Evolutionary conservation across 768 basidiomycete species (phyloP).

Genomic region (Leccinum barrowsii): DNA sequence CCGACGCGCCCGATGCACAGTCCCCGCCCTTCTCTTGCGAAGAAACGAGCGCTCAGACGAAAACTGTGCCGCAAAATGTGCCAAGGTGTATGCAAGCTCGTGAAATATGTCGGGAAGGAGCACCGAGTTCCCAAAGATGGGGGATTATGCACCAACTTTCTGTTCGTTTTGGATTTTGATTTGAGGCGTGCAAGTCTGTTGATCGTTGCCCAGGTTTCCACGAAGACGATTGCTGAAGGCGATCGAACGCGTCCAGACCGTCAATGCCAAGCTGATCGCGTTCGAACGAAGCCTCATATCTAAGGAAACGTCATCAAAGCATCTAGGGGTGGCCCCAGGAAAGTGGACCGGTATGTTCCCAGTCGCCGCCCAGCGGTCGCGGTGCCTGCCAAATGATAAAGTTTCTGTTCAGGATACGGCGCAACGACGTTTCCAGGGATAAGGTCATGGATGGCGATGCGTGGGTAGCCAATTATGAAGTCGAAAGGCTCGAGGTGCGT

Average conservation of each 20-base stretch:
- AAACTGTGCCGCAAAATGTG: constrained; percentile 5
- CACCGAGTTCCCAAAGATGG: background rate
- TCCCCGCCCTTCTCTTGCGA: constrained; percentile 11
- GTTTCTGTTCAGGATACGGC: background rate
- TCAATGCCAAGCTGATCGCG: constrained; percentile 64
- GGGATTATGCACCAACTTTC: background rate
- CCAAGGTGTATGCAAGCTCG: constrained; percentile 32
- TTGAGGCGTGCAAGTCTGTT: background rate
- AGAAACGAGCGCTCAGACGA: constrained; percentile 31
- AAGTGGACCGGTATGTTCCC: background rate
- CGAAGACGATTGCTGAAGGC: too few species aligned
- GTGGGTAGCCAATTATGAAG: background rate
- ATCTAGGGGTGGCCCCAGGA: background rate
- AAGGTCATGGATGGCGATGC: background rate
- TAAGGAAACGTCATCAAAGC: background rate
- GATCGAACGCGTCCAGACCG: constrained; percentile 7
- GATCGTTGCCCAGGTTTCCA: background rate
- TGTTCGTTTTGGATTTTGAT: background rate
- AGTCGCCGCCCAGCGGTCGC: background rate
- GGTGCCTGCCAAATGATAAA: background rate
- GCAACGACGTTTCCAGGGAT: background rate
- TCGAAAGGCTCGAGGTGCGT: background rate
- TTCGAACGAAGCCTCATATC: constrained; percentile 48
- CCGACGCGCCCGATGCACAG: too few species aligned
- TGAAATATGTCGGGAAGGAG: background rate